Conservation (phyloP, 441 rosid genomes). For the Melastoma candidum region DNA sequence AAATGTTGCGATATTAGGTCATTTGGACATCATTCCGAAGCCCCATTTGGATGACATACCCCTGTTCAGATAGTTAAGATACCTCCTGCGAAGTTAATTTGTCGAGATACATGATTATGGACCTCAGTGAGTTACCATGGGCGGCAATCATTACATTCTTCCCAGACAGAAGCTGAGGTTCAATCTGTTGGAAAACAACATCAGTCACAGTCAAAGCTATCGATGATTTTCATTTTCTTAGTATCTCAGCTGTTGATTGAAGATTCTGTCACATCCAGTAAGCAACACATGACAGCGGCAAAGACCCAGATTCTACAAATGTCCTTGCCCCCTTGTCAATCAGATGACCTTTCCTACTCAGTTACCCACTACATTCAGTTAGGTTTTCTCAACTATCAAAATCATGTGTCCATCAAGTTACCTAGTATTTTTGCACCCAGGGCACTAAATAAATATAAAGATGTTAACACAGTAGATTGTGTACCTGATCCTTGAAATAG, state of each 20-base stretch:
- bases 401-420: too few relatives aligned
- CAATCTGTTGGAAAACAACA: constrained; percentile 41
- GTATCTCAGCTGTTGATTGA: constrained; percentile 48
- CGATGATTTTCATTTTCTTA: constrained; percentile 46
- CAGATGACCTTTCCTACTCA: too few relatives aligned
- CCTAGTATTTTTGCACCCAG: too few relatives aligned
- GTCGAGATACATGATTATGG: constrained; percentile 98
- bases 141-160: constrained; percentile 94
- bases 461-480: constrained; percentile 2
- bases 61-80: neutral
- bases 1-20: neutral
- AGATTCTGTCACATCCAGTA: neutral
- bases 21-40: constrained; percentile 9
- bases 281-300: too few relatives aligned
- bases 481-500: constrained; percentile 73
- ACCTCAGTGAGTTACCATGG: constrained; percentile 89
- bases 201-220: constrained; percentile 46
- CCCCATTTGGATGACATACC: constrained; percentile 1
- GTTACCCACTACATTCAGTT: too few relatives aligned
- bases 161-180: constrained; percentile 74
- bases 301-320: too few relatives aligned
- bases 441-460: constrained; percentile 1
- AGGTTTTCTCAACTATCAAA: too few relatives aligned
- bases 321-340: too few relatives aligned
- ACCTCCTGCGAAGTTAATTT: constrained; percentile 92